These are phyloP conservation scores for Pichia cabralensis DNA, from an alignment of 805 yeast genomes.

Conservation along the genomic window DNA sequence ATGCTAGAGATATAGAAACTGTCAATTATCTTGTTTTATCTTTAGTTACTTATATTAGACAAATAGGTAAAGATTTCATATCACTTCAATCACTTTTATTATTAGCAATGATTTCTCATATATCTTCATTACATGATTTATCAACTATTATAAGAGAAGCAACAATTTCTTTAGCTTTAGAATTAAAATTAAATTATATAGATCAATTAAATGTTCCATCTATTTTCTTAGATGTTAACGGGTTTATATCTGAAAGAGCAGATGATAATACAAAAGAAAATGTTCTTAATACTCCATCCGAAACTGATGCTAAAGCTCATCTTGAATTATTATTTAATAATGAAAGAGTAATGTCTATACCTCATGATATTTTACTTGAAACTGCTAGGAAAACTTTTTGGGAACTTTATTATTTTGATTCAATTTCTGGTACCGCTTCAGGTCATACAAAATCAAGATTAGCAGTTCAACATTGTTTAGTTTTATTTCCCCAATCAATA, in stretches of 20 bases:
- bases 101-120: conserved; percentile 35
- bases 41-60: conserved; percentile 23
- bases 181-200: conserved; percentile 29
- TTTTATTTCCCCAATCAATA: conserved; percentile 31
- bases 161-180: conserved; percentile 29
- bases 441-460: conserved; percentile 34
- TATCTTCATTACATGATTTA: conserved; percentile 41
- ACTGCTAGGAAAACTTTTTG: conserved; percentile 38
- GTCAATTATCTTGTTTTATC: conserved; percentile 29
- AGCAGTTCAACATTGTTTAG: conserved; percentile 27
- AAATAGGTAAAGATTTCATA: conserved; percentile 31
- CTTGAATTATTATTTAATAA: conserved; percentile 9
- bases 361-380: conserved; percentile 20
- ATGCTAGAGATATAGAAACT: conserved; percentile 31
- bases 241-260: conserved; percentile 17
- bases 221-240: conserved; percentile 26
- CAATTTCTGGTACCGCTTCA: conserved; percentile 44
- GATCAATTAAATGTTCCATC: conserved; percentile 25
- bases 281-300: conserved; percentile 14
- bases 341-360: conserved; percentile 15
- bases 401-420: conserved; percentile 44
- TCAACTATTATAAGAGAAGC: conserved; percentile 34
- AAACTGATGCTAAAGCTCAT: conserved; percentile 12
- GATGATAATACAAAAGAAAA: not conserved
- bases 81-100: conserved; percentile 34